Evolutionary conservation across 345 rosid genomes (phyloP), one percentile per base, ranked within the genome.

Genomic region (Erodium maritimum): DNA sequence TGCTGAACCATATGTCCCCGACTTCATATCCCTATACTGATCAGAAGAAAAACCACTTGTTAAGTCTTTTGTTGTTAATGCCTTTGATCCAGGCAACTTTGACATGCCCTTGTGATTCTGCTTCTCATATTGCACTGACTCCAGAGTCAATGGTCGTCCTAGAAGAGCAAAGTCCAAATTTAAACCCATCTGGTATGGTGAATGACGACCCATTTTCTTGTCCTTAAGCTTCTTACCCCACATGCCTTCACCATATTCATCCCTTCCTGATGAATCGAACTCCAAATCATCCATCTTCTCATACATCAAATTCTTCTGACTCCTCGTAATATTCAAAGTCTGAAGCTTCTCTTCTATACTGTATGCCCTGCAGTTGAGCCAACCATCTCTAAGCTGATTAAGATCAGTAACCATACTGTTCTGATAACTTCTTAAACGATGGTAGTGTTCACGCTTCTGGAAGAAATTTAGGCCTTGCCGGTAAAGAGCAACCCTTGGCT

Each of bases 401-500:
- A 93, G 65, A 79, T 75, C 87, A 62, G 62, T 77, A 19, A 93
- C 91, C 86, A 83, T 68, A 59, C 59, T 72, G 73, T 93, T 93
- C 60, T 93, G 99, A 81, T 87, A 79, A 75, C 73, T 87, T 78
- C 87, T 85, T 75, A 93, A 56, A n/a, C 56, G 64, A 82, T 93
- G 96, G 71, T 85, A 90, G 76, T 87, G 88, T 71, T 80, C 74
- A 59, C 85, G 77, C 77, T 83, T 75, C 65, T 71, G 75, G 75
- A 90, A 85, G 69, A 82, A 80, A 66, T 46, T 62, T 76, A 80
- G 69, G 8, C 96, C 97, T 65, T 93, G 88, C 17, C 89, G 76
- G 69, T 87, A 93, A 70, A 93, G 96, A 0, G 87, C 85, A 71
- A 82, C 96, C 61, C 99, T 85, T 0, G 99, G 99, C 56, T 93